Evolutionary conservation across 2,329 filamentous ascomycete genomes (phyloP), one percentile per base, ranked within the genome.

Genomic region (Paecilomyces formosus): DNA sequence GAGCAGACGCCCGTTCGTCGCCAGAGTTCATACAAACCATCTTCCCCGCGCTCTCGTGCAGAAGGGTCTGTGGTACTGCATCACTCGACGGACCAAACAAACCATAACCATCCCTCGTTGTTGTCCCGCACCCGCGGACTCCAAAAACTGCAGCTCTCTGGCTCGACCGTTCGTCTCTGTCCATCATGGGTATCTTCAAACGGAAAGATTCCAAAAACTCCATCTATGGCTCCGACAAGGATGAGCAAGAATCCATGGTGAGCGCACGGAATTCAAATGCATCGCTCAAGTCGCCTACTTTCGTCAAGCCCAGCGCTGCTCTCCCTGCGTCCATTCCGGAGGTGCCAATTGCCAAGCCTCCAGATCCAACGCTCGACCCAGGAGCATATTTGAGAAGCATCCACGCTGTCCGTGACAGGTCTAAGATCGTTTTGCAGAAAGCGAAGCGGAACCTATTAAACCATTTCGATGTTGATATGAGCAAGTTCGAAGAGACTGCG

Each of bases 371-470:
- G 62, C 81, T 93, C 65, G 91, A 97, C 72, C 92, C 93, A 21
- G 90, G 89, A 24, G 92, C 87, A 61, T 97, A 97, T 75, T 83
- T 99, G 68, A 86, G 90, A 71, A 97, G 92, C 76, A 85, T 97
- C 68, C 86, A 90, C 68, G 86, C 94, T 28, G 91, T 99, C 26
- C 84, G 94, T 62, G 91, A 97, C 68, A 80, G 92, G 62, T 88
- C 85, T 70, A 84, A 79, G 66, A 78, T 93, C 64, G 81, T 96
- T 56, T 82, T 90, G 61, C 84, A 89, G 62, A 92, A 89, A 78
- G 90, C 92, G 9, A 81, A 89, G 68, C 82, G 81, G 64, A 90
- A 96, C 69, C 81, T 89, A 65, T 82, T 96, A 61, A 85, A 84
- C 65, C 92, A 97, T 72, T 97, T 97, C 68, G 88, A 90, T 63